Evolutionary conservation across 2,329 filamentous ascomycete genomes (phyloP), one percentile per base, ranked within the genome.

Genomic region (Alternaria incomplexa): DNA sequence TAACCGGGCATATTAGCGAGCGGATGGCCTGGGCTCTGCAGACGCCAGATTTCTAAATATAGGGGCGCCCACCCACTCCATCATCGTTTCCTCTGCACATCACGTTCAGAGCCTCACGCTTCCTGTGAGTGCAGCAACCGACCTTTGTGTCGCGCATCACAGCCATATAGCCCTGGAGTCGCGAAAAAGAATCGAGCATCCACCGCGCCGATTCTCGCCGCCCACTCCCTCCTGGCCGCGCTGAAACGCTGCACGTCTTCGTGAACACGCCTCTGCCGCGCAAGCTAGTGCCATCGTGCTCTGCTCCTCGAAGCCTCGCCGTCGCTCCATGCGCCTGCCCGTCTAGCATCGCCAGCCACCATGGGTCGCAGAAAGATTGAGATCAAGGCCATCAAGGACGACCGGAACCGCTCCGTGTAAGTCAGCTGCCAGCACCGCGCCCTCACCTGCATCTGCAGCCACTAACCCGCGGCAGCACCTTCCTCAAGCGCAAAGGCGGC

Each of bases 341-440:
- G 57, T 64, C 67, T 75, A 63, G 45, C 63, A 54, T 65, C 54
- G 45, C 44, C 51, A 56, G 51, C 56, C 69, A 78, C 62, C 65
- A 99, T 99, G 96, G 96, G 96, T 81, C 91, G 96, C 82, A 90
- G 96, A 87, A 99, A 99, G 89, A 99, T 99, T 80, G 96, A 98
- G 85, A 98, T 99, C 86, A 97, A 97, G 84, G 93, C 95, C 73
- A 98, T 98, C 87, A 97, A 97, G 83, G 94, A 97, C 89, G 94
- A 97, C 83, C 90, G 94, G 77, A 97, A 97, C 80, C 93, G 94
- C 80, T 97, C 94, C 76, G 94, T 97, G 94, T 97, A 93, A 82
- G 93, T 51, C 45, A 54, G 43, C 55, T 62, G 62, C 60, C 50
- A 30, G 22, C 43, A 25, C 58, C 20, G 46, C 26, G n/a, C 55